phyloP scores from a whole-genome alignment of 371 early-diverging fungal genomes.

The Encephalitozoon hellem region DNA sequence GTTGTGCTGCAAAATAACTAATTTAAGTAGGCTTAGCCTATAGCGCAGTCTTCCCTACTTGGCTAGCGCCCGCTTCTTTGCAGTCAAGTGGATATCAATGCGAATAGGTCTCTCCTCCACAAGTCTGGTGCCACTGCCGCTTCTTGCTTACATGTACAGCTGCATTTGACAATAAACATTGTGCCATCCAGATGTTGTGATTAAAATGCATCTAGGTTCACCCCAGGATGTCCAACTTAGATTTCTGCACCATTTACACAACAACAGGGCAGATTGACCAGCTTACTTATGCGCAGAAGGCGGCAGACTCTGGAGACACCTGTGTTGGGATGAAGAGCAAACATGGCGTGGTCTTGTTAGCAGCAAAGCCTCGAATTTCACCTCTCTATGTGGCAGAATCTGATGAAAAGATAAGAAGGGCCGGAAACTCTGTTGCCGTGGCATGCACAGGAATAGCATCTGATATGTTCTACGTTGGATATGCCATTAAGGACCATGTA shows the following conservation, averaged over 20 bases:
- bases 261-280: constrained; percentile 97
- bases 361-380: constrained; percentile 83
- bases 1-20: neutral
- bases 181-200: neutral
- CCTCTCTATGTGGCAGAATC: constrained; percentile 78
- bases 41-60: too few species aligned
- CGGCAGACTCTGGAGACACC: constrained; percentile 83
- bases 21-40: neutral
- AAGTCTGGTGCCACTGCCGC: neutral
- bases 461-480: constrained; percentile 37
- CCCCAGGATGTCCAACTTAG: constrained; percentile 37
- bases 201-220: neutral
- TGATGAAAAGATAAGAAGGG: constrained; percentile 72
- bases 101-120: neutral
- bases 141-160: neutral
- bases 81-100: neutral
- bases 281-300: constrained; percentile 91
- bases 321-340: constrained; percentile 90
- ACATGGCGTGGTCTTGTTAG: constrained; percentile 90
- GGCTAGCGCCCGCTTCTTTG: too few species aligned
- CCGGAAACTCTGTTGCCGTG: constrained; percentile 82
- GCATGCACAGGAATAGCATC: constrained; percentile 93
- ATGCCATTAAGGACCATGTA: constrained; percentile 15
- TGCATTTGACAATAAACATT: neutral
- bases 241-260: constrained; percentile 92